These are phyloP conservation scores for Diaporthe aspalathi DNA, from an alignment of 2,329 filamentous ascomycete species.

Conservation along the genomic window DNA sequence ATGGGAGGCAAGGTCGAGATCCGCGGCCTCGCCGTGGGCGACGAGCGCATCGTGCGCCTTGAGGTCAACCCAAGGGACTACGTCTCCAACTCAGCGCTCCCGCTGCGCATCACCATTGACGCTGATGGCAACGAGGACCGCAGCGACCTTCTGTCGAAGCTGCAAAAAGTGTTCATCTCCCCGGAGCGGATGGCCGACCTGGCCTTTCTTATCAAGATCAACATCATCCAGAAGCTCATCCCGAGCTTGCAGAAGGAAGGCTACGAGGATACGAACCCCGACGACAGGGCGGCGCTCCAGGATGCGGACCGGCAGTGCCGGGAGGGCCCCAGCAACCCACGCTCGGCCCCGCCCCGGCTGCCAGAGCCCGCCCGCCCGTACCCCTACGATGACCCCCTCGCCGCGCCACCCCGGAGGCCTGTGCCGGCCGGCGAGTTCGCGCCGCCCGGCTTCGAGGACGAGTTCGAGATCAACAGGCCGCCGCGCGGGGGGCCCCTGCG, in stretches of 20 bases:
- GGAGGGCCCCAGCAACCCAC: constrained; percentile 44
- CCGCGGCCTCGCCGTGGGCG: constrained; percentile 80
- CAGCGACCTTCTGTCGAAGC: constrained; percentile 57
- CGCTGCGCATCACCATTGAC: constrained; percentile 65
- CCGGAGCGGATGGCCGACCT: constrained; percentile 75
- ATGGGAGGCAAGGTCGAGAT: constrained; percentile 88
- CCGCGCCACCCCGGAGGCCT: constrained; percentile 69
- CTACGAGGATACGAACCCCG: constrained; percentile 71
- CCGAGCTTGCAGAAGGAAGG: constrained; percentile 82
- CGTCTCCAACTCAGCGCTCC: constrained; percentile 69
- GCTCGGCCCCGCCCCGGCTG: constrained; percentile 57
- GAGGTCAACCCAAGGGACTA: constrained; percentile 82
- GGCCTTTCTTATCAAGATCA: constrained; percentile 77
- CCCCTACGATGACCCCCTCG: constrained; percentile 72
- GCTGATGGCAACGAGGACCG: constrained; percentile 61
- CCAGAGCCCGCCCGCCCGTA: constrained; percentile 72
- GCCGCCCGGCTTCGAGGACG: constrained; percentile 93
- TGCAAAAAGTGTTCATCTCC: constrained; percentile 79
- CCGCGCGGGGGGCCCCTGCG: constrained; percentile 60
- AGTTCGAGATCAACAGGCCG: constrained; percentile 83
- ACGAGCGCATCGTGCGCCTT: constrained; percentile 83
- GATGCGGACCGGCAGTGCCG: constrained; percentile 52
- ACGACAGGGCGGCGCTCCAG: constrained; percentile 54
- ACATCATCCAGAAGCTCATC: constrained; percentile 85
- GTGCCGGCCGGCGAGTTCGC: constrained; percentile 79